These are phyloP conservation scores for Poterioochromonas sp. DNA, from an alignment of 352 stramenopile species.

Conservation along the genomic window DNA sequence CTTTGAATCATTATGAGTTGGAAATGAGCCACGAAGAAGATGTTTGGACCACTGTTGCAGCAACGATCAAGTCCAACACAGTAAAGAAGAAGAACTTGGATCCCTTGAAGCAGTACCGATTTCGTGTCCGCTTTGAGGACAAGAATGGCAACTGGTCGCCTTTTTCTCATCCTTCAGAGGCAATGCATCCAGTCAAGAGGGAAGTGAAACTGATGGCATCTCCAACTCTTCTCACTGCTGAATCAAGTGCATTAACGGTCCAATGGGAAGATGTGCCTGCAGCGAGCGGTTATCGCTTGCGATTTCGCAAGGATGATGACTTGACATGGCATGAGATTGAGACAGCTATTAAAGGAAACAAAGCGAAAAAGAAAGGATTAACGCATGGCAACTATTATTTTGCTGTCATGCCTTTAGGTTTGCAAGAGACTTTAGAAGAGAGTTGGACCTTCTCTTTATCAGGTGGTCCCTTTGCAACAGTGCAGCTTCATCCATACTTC, in stretches of 20 bases:
- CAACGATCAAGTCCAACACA: not conserved
- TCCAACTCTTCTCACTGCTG: not conserved
- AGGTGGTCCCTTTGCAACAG: not conserved
- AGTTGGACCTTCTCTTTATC: not conserved
- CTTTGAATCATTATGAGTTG: not conserved
- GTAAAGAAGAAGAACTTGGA: slow-evolving; percentile 6
- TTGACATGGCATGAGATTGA: not conserved
- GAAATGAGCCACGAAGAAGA: slow-evolving; percentile 8
- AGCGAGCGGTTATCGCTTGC: not conserved
- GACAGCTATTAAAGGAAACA: not conserved
- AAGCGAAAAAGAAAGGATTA: not conserved
- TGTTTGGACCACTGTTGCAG: not conserved
- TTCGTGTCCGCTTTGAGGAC: not conserved
- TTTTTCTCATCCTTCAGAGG: slow-evolving; percentile 7
- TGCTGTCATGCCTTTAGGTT: not conserved
- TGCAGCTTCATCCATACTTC: not conserved
- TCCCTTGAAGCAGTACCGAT: not conserved
- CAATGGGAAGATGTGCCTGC: not conserved
- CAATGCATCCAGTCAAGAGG: not conserved
- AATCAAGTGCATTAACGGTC: not conserved
- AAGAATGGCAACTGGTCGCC: not conserved
- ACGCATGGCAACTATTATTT: not conserved
- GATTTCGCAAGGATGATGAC: not conserved
- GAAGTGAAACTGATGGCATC: not conserved
- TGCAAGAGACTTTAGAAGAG: no score